Evolutionary conservation across 139 green algal species (phyloP).

Genomic region (Asterochloris erici): DNA sequence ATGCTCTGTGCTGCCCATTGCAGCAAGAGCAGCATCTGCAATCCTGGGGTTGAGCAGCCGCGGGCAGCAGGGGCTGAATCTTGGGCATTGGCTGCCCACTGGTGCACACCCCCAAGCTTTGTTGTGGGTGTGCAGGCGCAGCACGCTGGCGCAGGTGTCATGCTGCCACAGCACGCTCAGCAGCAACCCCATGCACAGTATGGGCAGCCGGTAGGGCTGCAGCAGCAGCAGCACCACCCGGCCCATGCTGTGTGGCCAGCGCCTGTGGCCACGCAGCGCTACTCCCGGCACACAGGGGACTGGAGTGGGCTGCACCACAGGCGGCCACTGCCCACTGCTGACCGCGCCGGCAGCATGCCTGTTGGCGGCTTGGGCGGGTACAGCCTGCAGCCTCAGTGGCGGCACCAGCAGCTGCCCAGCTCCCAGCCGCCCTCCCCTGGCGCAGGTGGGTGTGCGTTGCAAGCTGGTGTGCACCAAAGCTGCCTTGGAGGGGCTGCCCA

Average conservation of each 20-base stretch:
- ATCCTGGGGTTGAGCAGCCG: no score
- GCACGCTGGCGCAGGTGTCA: not conserved
- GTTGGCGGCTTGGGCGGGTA: not conserved
- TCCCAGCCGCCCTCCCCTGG: no score
- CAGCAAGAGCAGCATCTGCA: no score
- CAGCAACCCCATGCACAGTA: not conserved
- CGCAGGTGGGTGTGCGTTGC: no score
- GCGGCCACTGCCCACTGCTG: not conserved
- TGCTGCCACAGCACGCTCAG: constrained; percentile 19
- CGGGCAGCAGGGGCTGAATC: not conserved
- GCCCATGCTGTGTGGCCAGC: not conserved
- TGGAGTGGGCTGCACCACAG: not conserved
- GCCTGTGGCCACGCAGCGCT: not conserved
- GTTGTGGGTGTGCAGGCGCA: not conserved
- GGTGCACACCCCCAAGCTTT: not conserved
- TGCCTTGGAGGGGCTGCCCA: no score
- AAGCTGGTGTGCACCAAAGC: no score
- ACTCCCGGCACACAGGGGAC: not conserved
- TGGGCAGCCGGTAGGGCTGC: not conserved
- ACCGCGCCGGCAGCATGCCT: not conserved
- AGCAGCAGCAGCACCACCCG: constrained; percentile 14
- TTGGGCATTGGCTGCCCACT: not conserved
- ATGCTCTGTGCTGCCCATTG: no score
- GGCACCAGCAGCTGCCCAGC: not conserved
- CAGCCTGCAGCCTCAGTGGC: not conserved